Evolutionary conservation across 768 basidiomycete genomes (phyloP), one percentile per base, ranked within the genome.

Genomic region (Termitomyces titanicus): DNA sequence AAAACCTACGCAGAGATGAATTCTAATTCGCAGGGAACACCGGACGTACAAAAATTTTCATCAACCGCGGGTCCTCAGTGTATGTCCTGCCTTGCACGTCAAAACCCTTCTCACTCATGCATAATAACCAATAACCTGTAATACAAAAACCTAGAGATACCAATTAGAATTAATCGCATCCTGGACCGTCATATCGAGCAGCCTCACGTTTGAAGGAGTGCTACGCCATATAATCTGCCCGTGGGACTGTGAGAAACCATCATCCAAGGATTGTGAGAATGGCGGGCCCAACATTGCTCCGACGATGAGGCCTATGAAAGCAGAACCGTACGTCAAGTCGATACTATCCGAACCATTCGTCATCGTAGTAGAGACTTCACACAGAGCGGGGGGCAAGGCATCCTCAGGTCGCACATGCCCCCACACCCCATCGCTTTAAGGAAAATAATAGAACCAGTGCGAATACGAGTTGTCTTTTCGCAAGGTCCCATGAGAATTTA

Each of bases 221-320:
- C 79, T 24, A 79, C 73, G 34, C 79, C 79, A 62, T 78, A 80
- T 40, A 79, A 59, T 35, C 77, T 80, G 61, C 8, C 25, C 20
- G 17, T 15, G 20, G n/a, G 47, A 46, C 38, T 49, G 39, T 47
- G n/a, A n/a, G n/a, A n/a, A n/a, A n/a, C n/a, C n/a, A n/a, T n/a
- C n/a, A n/a, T n/a, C n/a, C n/a, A n/a, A n/a, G n/a, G 47, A 46
- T 35, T 49, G 39, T 47, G 44, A 49, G 33, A 53, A 47, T 24
- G 22, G 27, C 22, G 45, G 24, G 24, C 31, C 35, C 5, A 62
- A 81, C 79, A 76, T 63, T n/a, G 77, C 69, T 53, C 73, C 74
- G 15, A 64, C 65, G 34, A 79, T 63, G 34, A 79, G 70, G 33
- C 78, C 78, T 55, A 81, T 64, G 55, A 81, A 74, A 34, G 75